Base-by-base conservation (phyloP, 1,284 basidiomycete species). In the Ustilago shanxiensis region DNA sequence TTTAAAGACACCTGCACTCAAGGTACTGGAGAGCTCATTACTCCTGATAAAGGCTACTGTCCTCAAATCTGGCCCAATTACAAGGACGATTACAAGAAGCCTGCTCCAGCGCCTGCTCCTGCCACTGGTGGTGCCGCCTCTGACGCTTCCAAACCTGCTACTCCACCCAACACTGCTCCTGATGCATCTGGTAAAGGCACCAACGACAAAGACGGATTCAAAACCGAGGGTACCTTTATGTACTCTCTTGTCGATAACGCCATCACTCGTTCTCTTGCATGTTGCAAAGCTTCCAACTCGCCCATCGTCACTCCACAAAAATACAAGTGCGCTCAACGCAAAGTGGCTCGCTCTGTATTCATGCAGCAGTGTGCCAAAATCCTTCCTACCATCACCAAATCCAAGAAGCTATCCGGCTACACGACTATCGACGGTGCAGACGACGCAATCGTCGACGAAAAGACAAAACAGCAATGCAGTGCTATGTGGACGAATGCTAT, bases 1-100 rank as follows among this genome's bases (percentile, higher is more conserved):
- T 71, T 76, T 41, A 26, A 76, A 7, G 39, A 16, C 0, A 11
- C n/a, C 22, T 76, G 73, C 29, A 45, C 26, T 0, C 2, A 52
- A 24, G n/a, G 2, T 2, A 47, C 29, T 0, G 70, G 70, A 7
- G 64, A 66, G 24, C 0, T 41, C 0, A 20, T 69, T 16, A 37
- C n/a, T n/a, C 39, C 58, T 14, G 67, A 67, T 2, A 45, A 62
- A 7, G 44, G 60, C 6, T 65, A 49, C n/a, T 70, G 67, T 56
- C 73, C 73, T 11, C 64, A 64, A 26, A 37, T 39, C 39, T 76
- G 68, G 65, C 56, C 56, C 2, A 76, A 76, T 44, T 76, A 67
- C 39, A 26, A 41, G 5, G 57, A 60, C 16, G 39, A 50, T 3
- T 76, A 71, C 18, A 47, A 57, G 53, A 65, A 69, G 52, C 55